Percentiles rank a stretch among this genome's conserved stretches.
Evolutionary conservation across 2,329 filamentous ascomycete genomes (phyloP).

Genomic region (Aspergillus neoniger): DNA sequence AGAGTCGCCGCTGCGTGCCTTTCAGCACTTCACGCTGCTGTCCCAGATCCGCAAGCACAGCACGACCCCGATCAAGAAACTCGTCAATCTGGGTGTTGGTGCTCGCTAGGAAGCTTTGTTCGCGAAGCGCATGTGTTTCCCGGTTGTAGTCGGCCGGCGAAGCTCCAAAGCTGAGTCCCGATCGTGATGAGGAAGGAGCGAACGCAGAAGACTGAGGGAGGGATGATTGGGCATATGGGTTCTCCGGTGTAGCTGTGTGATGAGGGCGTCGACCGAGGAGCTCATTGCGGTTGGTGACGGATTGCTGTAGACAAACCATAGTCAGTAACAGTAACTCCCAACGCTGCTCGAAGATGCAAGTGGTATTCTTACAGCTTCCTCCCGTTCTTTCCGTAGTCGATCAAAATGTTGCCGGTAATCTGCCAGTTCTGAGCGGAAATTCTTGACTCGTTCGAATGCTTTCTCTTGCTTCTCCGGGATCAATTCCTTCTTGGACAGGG

Average conservation of each 20-base stretch:
- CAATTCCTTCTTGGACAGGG: slow-evolving; percentile 82
- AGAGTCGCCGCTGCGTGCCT: slow-evolving; percentile 85
- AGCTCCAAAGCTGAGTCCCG: slow-evolving; percentile 49
- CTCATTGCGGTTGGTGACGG: slow-evolving; percentile 72
- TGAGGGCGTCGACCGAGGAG: slow-evolving; percentile 84
- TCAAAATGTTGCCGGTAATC: slow-evolving; percentile 80
- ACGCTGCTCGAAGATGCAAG: not conserved
- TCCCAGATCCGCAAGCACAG: slow-evolving; percentile 83
- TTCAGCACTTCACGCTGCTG: slow-evolving; percentile 94
- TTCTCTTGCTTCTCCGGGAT: slow-evolving; percentile 91
- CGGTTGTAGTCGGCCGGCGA: slow-evolving; percentile 61
- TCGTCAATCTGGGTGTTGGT: slow-evolving; percentile 89
- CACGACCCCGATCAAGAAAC: slow-evolving; percentile 86
- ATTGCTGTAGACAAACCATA: slow-evolving; percentile 43
- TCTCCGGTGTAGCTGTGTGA: slow-evolving; percentile 78
- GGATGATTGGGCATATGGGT: slow-evolving; percentile 75
- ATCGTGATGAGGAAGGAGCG: slow-evolving; percentile 33
- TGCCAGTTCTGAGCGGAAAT: slow-evolving; percentile 78
- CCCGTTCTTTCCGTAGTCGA: slow-evolving; percentile 71
- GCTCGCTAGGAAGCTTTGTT: slow-evolving; percentile 81
- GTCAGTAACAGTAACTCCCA: not conserved
- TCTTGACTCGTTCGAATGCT: slow-evolving; percentile 79
- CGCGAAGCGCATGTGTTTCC: slow-evolving; percentile 80
- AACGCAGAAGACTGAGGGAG: slow-evolving; percentile 48
- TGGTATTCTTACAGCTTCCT: slow-evolving; percentile 63